Base-by-base conservation (phyloP, 1,139 yeast genomes). In the Magnusiomyces tetraspermus region DNA sequence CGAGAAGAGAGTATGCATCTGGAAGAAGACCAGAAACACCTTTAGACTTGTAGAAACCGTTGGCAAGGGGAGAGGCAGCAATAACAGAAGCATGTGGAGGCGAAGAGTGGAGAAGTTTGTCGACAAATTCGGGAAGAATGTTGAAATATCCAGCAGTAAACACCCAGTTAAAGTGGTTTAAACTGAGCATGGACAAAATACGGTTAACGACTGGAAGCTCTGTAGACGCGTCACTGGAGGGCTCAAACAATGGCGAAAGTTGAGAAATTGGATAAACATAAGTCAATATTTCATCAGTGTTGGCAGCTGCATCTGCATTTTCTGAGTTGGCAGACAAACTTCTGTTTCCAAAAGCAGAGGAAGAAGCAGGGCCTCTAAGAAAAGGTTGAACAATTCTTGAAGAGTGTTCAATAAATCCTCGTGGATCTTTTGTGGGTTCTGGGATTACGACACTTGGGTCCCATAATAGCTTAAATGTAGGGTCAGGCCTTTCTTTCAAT, bases 91-190 rank as follows among this genome's bases (percentile, higher is more conserved):
- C 52, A 15, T 64, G 57, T 2, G 58, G 53, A 0, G 94, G 83
- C 30, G 74, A 73, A 0, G 89, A 78, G 46, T 72, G 71, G 42
- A 88, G 67, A 47, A 92, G 72, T 46, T 77, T 74, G n/a, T 73
- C 70, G 61, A 80, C 80, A 55, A 86, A 83, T 47, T 81, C 81
- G 0, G 95, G 88, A 49, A 84, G 79, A 79, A 92, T 84, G 66
- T 92, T 94, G 73, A 92, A 94, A 67, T 92, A 92, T 1, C 99
- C 99, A 0, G 98, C 97, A 0, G 98, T 94, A 61, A 92, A 83
- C 62, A 87, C 78, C 95, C 96, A 92, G 54, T 76, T 76, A 50
- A 82, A 77, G 26, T 71, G 65, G 79, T 75, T 54, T 53, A 83
- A 72, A 62, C 76, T 76, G 51, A 83, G 73, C 60, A 76, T 76